phyloP scores from a whole-genome alignment of 1,139 yeast genomes.

The Kazachstania sp. region DNA sequence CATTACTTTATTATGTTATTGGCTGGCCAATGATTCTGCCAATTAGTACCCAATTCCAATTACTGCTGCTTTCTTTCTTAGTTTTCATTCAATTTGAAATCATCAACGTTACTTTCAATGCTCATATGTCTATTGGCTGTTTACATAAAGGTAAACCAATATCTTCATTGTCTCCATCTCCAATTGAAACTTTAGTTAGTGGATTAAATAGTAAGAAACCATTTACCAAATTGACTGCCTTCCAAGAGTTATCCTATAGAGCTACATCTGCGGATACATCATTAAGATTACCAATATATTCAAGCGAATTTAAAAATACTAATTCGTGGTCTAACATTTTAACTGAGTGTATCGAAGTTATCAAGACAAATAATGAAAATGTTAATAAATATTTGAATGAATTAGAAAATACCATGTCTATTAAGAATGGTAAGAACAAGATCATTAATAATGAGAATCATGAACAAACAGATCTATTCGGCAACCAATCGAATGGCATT shows the following conservation, averaged over 20 bases:
- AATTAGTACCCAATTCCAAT: constrained; percentile 10
- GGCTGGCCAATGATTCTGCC: constrained; percentile 12
- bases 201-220: constrained; percentile 56
- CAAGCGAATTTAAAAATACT: constrained; percentile 37
- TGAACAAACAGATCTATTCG: constrained; percentile 14
- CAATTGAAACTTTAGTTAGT: constrained; percentile 61
- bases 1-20: constrained; percentile 11
- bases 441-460: background rate
- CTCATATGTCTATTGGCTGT: constrained; percentile 79
- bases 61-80: constrained; percentile 12
- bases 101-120: constrained; percentile 53
- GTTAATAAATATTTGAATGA: constrained; percentile 22
- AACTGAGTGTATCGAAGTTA: constrained; percentile 50
- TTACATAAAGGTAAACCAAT: constrained; percentile 64
- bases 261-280: constrained; percentile 44
- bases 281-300: constrained; percentile 47
- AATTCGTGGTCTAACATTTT: constrained; percentile 51
- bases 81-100: constrained; percentile 38
- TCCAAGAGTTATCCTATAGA: constrained; percentile 60
- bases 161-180: constrained; percentile 60
- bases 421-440: background rate
- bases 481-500: constrained; percentile 16
- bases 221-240: constrained; percentile 58
- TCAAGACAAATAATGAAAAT: constrained; percentile 30
- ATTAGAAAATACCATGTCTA: constrained; percentile 15